phyloP scores from a whole-genome alignment of 1,284 basidiomycete genomes.

The Irpex sp. region DNA sequence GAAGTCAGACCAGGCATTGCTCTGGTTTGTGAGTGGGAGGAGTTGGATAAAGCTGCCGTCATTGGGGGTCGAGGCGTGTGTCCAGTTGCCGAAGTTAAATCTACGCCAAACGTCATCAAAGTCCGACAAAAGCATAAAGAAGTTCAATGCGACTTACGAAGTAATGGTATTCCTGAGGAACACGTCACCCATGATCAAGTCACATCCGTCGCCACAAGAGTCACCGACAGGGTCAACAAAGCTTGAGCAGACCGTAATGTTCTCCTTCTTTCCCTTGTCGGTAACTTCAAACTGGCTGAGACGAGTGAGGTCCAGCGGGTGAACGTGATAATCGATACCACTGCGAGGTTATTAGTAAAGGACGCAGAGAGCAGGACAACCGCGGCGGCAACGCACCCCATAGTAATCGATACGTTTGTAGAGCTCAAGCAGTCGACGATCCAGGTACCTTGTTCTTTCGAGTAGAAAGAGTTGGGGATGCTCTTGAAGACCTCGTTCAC shows the following conservation, averaged over 20 bases:
- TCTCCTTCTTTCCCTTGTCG: constrained; percentile 11
- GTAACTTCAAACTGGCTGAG: not conserved
- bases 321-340: constrained; percentile 12
- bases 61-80: constrained; percentile 14
- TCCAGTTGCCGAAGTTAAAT: constrained; percentile 11
- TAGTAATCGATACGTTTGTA: not conserved
- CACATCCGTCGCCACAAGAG: constrained; percentile 15
- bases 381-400: not conserved
- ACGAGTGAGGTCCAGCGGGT: constrained; percentile 23
- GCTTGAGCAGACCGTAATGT: constrained; percentile 17
- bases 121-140: not conserved
- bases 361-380: not conserved
- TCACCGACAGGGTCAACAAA: constrained; percentile 10
- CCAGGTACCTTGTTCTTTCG: not conserved
- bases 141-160: constrained; percentile 23
- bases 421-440: not conserved
- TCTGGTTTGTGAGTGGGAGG: constrained; percentile 17
- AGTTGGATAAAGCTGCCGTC: constrained; percentile 29
- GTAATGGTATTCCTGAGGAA: constrained; percentile 40
- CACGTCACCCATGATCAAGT: constrained; percentile 34
- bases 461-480: not conserved
- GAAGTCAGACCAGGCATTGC: constrained; percentile 19
- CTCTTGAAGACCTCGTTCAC: not conserved
- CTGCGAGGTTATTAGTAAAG: not conserved
- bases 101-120: not conserved